Percentiles rank a stretch among this genome's conserved stretches.
Evolutionary conservation across 345 rosid genomes (phyloP).

Genomic region (Eucalyptus regnans): DNA sequence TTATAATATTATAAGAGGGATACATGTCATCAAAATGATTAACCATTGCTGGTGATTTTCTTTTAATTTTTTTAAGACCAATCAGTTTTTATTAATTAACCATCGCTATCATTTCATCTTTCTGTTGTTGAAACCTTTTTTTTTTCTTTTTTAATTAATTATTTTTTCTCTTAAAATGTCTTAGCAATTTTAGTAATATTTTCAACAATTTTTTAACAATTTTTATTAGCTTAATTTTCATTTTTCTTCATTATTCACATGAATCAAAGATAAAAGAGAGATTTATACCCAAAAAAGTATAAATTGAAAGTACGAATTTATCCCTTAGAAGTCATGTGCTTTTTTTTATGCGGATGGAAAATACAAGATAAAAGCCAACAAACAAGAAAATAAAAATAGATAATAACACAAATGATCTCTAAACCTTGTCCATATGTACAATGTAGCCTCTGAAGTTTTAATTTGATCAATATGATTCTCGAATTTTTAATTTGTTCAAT

Average conservation of each 20-base stretch:
- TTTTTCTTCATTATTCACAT: neutral
- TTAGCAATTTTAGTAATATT: neutral
- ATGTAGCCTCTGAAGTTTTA: no score
- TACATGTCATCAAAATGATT: neutral
- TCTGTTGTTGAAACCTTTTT: neutral
- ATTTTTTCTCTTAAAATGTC: neutral
- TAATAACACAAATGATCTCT: neutral
- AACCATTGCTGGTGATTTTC: neutral
- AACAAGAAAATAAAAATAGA: neutral
- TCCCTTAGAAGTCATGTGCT: no score
- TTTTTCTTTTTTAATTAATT: neutral
- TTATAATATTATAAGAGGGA: neutral
- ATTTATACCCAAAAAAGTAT: neutral
- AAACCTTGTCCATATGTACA: no score
- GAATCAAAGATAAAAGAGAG: neutral
- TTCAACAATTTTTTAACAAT: neutral
- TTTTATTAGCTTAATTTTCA: neutral
- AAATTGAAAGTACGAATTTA: neutral
- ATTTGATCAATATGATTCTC: fast-evolving
- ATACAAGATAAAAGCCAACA: no score
- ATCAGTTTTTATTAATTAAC: neutral
- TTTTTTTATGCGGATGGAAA: neutral
- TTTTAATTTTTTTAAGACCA: neutral
- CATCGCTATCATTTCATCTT: neutral
- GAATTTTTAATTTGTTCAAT: no score